A percentile compares a stretch with the other conserved stretches of the same genome.
Evolutionary conservation across 495 filamentous ascomycete genomes (phyloP).

Genomic region (Aspergillus sclerotiicarbonarius): DNA sequence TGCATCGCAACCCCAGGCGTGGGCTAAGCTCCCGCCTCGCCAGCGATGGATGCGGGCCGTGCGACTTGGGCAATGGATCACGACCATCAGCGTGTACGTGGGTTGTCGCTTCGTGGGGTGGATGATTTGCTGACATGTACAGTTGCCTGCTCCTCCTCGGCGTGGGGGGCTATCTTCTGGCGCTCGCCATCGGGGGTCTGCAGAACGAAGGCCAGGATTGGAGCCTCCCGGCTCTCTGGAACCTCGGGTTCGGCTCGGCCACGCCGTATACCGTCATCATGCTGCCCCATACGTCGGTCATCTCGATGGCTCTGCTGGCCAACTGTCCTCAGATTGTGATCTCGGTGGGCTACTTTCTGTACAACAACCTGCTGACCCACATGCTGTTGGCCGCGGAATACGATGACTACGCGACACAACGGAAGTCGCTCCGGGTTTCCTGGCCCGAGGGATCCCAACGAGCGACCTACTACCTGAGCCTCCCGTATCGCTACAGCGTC

Average conservation of each 20-base stretch:
- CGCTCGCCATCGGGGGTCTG: background rate
- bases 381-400: constrained; percentile 36
- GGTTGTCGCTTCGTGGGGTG: no score
- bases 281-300: background rate
- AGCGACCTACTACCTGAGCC: constrained; percentile 39
- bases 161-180: background rate
- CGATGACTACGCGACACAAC: constrained; percentile 19
- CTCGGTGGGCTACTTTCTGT: constrained; percentile 37
- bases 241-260: background rate
- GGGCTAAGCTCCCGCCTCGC: background rate
- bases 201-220: background rate
- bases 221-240: background rate
- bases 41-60: constrained; percentile 8
- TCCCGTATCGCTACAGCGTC: constrained; percentile 41
- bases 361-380: constrained; percentile 32
- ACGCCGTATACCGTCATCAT: background rate
- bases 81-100: constrained; percentile 4
- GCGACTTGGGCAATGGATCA: constrained; percentile 3
- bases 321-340: constrained; percentile 29
- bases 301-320: constrained; percentile 13
- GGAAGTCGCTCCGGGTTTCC: constrained; percentile 39
- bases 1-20: background rate
- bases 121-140: background rate
- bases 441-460: constrained; percentile 36
- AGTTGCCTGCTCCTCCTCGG: background rate